These are phyloP conservation scores for Dactylorhiza incarnata DNA, from an alignment of 106 monocot genomes.

Conservation along the genomic window DNA sequence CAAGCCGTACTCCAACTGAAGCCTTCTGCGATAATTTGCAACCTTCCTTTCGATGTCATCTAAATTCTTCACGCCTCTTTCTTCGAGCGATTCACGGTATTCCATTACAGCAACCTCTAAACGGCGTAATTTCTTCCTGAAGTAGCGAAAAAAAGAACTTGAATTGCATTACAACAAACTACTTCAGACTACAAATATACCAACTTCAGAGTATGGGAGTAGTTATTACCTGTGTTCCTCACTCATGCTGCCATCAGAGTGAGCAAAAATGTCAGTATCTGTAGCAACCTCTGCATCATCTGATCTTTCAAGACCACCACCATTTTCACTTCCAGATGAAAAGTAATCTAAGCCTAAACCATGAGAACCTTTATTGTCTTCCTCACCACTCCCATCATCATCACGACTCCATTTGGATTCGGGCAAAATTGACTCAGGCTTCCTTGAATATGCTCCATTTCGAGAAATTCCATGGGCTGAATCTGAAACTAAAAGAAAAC, in stretches of 20 bases:
- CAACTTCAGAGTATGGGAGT: not conserved
- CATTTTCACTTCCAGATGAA: conserved; percentile 79
- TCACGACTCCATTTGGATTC: conserved; percentile 92
- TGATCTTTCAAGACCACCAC: conserved; percentile 28
- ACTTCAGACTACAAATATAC: not conserved
- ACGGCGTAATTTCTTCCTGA: conserved; percentile 87
- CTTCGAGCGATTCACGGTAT: conserved; percentile 91
- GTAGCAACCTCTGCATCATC: conserved; percentile 30
- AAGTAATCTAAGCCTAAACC: conserved; percentile 74
- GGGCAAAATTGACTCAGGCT: conserved; percentile 50
- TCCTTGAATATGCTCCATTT: conserved; percentile 24
- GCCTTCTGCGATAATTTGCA: conserved; percentile 49
- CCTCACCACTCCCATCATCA: conserved; percentile 79
- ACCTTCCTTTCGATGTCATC: conserved; percentile 93
- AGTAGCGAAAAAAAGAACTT: not conserved
- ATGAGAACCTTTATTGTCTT: conserved; percentile 43
- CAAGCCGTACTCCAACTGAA: conserved; percentile 80
- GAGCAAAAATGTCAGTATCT: conserved; percentile 24
- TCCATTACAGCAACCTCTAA: conserved; percentile 96
- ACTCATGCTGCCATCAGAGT: conserved; percentile 47
- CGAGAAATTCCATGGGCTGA: conserved; percentile 23
- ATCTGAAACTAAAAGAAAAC: conserved; percentile 14
- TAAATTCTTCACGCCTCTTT: conserved; percentile 46
- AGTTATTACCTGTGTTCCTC: conserved; percentile 75
- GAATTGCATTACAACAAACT: not conserved